These are phyloP conservation scores for Basidiobolus meristosporus DNA, from an alignment of 371 early-diverging fungal species.

Conservation along the genomic window DNA sequence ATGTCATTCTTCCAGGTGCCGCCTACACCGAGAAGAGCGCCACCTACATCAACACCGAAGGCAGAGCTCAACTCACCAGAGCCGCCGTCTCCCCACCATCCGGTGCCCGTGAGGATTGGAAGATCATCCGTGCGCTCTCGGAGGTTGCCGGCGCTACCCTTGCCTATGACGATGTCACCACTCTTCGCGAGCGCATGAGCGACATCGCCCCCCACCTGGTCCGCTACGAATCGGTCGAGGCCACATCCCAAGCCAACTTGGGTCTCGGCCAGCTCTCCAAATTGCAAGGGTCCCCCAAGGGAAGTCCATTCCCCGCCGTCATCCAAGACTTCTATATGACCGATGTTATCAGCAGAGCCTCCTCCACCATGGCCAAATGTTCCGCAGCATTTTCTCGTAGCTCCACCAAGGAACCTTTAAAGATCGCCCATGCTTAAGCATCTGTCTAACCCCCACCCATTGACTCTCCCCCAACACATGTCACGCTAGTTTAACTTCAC, in stretches of 20 bases:
- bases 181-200: slow-evolving; percentile 66
- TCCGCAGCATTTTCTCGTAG: slow-evolving; percentile 58
- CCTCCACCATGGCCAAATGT: slow-evolving; percentile 94
- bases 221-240: slow-evolving; percentile 48
- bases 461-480: no score
- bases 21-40: slow-evolving; percentile 94
- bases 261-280: slow-evolving; percentile 36
- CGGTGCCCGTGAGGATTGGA: slow-evolving; percentile 94
- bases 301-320: no score
- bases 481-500: no score
- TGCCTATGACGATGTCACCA: slow-evolving; percentile 71
- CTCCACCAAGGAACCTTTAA: no score
- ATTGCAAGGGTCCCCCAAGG: slow-evolving; percentile 18
- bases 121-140: slow-evolving; percentile 88
- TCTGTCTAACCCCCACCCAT: no score
- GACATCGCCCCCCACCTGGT: slow-evolving; percentile 76
- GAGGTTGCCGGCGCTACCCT: slow-evolving; percentile 72
- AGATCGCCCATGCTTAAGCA: no score
- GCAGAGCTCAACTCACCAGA: slow-evolving; percentile 79
- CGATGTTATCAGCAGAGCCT: slow-evolving; percentile 79
- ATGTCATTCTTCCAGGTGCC: slow-evolving; percentile 89
- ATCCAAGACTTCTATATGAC: slow-evolving; percentile 89
- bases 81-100: slow-evolving; percentile 83
- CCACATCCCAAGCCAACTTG: slow-evolving; percentile 23
- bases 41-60: slow-evolving; percentile 91